Evolutionary conservation across 345 rosid genomes (phyloP).

Genomic region (Eucalyptus sp.): DNA sequence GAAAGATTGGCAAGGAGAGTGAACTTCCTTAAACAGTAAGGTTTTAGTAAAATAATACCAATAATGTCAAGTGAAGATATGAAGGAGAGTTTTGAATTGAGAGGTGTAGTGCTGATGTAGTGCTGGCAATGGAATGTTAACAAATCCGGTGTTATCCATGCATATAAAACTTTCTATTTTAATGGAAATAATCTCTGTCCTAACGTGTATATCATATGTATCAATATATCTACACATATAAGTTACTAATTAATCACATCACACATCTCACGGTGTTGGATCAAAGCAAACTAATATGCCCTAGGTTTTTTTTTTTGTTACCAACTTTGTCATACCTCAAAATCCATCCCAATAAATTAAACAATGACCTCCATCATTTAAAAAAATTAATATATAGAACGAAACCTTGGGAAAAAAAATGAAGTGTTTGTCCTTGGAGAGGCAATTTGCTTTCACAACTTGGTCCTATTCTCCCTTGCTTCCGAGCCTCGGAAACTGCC

Average conservation of each 20-base stretch:
- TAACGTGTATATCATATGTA: too few relatives aligned
- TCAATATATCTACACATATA: too few relatives aligned
- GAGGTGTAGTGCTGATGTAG: not conserved
- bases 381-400: not conserved
- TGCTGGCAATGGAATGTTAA: not conserved
- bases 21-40: not conserved
- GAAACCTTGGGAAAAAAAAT: too few relatives aligned
- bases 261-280: too few relatives aligned
- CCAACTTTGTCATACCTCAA: too few relatives aligned
- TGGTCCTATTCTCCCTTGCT: not conserved
- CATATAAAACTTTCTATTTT: not conserved
- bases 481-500: rapidly evolving
- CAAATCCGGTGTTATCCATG: not conserved
- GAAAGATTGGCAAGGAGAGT: not conserved
- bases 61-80: not conserved
- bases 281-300: too few relatives aligned
- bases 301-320: too few relatives aligned
- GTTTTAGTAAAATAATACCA: not conserved
- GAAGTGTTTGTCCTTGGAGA: too few relatives aligned
- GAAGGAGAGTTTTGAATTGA: not conserved
- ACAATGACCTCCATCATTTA: not conserved
- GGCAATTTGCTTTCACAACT: not conserved
- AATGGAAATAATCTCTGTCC: too few relatives aligned
- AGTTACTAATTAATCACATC: too few relatives aligned
- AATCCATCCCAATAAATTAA: too few relatives aligned